Evolutionary conservation across 805 yeast species (phyloP).

Genomic region (Sugiyamaella marilandica): DNA sequence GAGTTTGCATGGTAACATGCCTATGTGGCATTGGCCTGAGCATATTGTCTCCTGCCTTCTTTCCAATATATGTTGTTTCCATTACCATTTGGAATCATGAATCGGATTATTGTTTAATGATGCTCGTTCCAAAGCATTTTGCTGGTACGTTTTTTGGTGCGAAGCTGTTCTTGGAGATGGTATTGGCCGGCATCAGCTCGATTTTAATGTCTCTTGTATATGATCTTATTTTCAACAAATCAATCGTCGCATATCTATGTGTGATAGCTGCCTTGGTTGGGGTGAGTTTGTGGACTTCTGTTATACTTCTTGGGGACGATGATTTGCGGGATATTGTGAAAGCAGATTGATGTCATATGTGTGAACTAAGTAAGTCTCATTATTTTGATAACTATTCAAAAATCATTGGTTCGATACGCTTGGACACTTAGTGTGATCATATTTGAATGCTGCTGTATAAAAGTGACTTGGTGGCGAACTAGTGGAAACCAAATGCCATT

Average conservation of each 20-base stretch:
- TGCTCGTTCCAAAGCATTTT: background rate
- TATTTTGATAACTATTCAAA: no score
- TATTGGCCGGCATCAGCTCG: background rate
- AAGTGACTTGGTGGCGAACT: no score
- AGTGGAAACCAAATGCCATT: no score
- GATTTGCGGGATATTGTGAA: background rate
- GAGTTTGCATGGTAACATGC: background rate
- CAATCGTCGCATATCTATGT: background rate
- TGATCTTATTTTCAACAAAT: background rate
- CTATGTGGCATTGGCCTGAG: background rate
- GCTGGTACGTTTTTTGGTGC: background rate
- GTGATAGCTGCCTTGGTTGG: background rate
- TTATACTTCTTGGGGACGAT: background rate
- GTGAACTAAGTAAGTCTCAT: no score
- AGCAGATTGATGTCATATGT: background rate
- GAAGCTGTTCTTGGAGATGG: background rate
- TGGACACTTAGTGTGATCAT: no score
- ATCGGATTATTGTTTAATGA: background rate
- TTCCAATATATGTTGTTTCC: no score
- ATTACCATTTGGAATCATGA: background rate
- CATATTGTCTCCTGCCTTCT: no score
- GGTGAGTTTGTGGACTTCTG: background rate
- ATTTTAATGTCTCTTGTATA: background rate
- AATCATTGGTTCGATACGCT: no score
- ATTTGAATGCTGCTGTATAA: no score